Conservation (phyloP, 345 rosid species). For the Passiflora organensis region DNA sequence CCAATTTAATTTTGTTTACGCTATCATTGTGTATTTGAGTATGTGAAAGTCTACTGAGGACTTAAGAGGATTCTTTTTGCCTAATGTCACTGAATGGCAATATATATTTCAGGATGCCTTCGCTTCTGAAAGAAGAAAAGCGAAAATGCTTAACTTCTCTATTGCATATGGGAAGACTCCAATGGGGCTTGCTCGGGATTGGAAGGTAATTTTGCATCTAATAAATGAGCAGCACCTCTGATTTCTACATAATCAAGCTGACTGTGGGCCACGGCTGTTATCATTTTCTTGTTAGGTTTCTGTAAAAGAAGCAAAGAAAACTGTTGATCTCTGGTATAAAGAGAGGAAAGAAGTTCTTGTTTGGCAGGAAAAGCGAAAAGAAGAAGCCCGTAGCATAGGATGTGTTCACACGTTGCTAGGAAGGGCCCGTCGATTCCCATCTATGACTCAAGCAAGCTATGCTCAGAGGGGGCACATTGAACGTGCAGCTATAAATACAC, state of each 20-base stretch:
- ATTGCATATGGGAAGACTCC: constrained; percentile 97
- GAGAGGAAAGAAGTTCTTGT: constrained; percentile 78
- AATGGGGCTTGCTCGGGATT: constrained; percentile 77
- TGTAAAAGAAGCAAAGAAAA: constrained; percentile 64
- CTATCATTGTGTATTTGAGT: too few species aligned
- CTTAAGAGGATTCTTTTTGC: background rate
- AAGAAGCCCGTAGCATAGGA: constrained; percentile 46
- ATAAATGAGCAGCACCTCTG: background rate
- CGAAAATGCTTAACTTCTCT: constrained; percentile 97
- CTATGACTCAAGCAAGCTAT: constrained; percentile 24
- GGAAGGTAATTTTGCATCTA: constrained; percentile 61
- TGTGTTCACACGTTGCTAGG: constrained; percentile 72
- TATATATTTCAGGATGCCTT: constrained; percentile 55
- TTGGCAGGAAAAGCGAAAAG: constrained; percentile 77
- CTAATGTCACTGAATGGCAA: constrained; percentile 6
- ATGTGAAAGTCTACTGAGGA: background rate
- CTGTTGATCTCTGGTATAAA: constrained; percentile 88
- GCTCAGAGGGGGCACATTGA: constrained; percentile 58
- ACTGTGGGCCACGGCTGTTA: constrained; percentile 1
- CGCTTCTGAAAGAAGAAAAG: constrained; percentile 83
- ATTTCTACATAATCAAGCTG: constrained; percentile 7
- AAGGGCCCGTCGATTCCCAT: constrained; percentile 69
- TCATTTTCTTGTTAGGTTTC: constrained; percentile 52
- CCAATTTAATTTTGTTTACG: too few species aligned
- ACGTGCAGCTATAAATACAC: constrained; percentile 91